A percentile compares a stretch with the other conserved stretches of the same genome.
phyloP scores from a whole-genome alignment of 1,284 basidiomycete species.

The Thecaphora thlaspeos region DNA sequence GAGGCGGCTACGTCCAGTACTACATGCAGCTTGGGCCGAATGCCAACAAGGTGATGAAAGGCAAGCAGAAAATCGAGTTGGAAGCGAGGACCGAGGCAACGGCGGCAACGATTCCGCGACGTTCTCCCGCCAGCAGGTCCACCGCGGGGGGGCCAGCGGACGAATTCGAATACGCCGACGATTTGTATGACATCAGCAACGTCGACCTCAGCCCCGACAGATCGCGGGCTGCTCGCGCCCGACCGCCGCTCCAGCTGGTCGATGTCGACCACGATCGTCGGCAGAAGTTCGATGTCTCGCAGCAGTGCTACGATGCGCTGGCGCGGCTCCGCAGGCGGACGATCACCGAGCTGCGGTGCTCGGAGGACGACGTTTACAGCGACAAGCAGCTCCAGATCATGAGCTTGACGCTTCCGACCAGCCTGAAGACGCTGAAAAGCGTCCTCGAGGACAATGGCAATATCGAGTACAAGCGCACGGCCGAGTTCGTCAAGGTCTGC shows the following conservation, averaged over 20 bases:
- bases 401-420: neutral
- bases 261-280: too few species aligned
- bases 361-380: neutral
- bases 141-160: conserved; percentile 13
- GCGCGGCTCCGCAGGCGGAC: neutral
- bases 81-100: too few species aligned
- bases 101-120: neutral
- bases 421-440: neutral
- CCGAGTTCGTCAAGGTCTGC: neutral
- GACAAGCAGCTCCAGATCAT: neutral
- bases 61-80: conserved; percentile 37
- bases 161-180: conserved; percentile 25
- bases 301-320: neutral
- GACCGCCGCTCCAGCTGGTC: too few species aligned
- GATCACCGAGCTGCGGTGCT: neutral
- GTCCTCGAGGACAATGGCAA: neutral
- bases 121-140: too few species aligned
- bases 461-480: neutral
- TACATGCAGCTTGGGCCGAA: conserved; percentile 49
- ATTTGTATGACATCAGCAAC: conserved; percentile 36
- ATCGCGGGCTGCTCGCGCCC: too few species aligned
- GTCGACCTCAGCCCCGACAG: conserved; percentile 6
- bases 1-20: conserved; percentile 54
- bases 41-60: conserved; percentile 20
- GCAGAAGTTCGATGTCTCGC: neutral